phyloP scores from a whole-genome alignment of 2,329 filamentous ascomycete species.

The Cercospora zeae-maydis region DNA sequence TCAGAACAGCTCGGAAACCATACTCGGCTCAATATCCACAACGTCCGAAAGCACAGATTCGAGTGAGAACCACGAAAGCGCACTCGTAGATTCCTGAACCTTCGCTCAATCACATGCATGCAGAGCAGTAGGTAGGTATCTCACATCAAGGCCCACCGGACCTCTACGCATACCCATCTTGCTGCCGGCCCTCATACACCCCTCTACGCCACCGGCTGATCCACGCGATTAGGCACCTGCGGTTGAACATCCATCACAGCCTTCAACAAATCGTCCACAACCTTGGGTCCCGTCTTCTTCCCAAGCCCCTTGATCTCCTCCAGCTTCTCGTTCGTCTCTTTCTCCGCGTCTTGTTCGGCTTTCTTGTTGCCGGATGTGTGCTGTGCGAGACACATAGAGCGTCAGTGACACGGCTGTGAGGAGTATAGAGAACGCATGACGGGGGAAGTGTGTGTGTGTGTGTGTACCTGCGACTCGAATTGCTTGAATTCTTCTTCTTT shows the following conservation, averaged over 20 bases:
- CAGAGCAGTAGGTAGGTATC: background rate
- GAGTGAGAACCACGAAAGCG: background rate
- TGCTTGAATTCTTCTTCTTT: slow-evolving; percentile 96
- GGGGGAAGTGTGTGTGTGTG: background rate
- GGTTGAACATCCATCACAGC: slow-evolving; percentile 85
- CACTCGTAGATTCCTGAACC: background rate
- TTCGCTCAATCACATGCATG: background rate
- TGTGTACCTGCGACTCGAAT: slow-evolving; percentile 72
- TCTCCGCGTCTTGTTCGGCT: slow-evolving; percentile 67
- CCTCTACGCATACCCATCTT: background rate
- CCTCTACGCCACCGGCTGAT: slow-evolving; percentile 31
- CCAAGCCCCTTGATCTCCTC: slow-evolving; percentile 77
- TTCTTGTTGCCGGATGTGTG: slow-evolving; percentile 86
- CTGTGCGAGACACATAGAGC: slow-evolving; percentile 46
- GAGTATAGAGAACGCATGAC: background rate
- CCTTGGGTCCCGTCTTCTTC: slow-evolving; percentile 71
- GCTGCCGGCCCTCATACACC: background rate
- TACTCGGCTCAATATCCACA: background rate
- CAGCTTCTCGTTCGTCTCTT: slow-evolving; percentile 77
- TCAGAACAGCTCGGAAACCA: background rate
- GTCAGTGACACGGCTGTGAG: background rate
- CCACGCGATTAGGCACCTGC: slow-evolving; percentile 52
- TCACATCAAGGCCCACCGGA: background rate
- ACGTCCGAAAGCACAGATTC: background rate
- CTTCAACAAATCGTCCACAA: slow-evolving; percentile 76